Percentiles rank a stretch among this genome's conserved stretches.
Conservation (phyloP, 495 filamentous ascomycete genomes). For the Viridothelium virens region DNA sequence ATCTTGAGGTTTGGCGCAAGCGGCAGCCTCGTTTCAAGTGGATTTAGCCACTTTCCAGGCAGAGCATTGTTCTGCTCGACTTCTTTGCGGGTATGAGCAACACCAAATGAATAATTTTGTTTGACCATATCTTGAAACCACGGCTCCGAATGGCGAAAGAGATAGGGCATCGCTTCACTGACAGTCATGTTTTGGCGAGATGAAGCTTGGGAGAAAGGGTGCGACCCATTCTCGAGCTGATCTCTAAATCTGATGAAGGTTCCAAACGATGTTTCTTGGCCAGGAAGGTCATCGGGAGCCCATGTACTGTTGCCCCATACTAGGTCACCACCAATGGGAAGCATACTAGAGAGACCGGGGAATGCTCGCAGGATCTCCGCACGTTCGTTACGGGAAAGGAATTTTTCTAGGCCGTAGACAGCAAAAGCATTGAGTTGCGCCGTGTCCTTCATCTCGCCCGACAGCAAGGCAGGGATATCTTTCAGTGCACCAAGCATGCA, state of each 20-base stretch:
- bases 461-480: constrained; percentile 81
- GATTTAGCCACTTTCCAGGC: constrained; percentile 86
- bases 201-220: constrained; percentile 33
- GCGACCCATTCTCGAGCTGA: constrained; percentile 22
- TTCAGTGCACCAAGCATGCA: constrained; percentile 97
- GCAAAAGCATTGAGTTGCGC: constrained; percentile 96
- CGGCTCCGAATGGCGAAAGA: constrained; percentile 65
- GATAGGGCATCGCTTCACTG: constrained; percentile 64
- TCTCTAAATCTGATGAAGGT: constrained; percentile 81
- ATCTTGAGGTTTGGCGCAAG: constrained; percentile 87
- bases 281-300: constrained; percentile 80
- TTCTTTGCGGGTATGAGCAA: constrained; percentile 71
- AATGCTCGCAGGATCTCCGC: constrained; percentile 93
- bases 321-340: constrained; percentile 88
- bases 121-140: constrained; percentile 75
- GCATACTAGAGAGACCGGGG: constrained; percentile 93
- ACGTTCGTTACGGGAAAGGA: constrained; percentile 79
- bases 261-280: constrained; percentile 64
- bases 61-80: constrained; percentile 82
- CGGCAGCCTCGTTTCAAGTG: constrained; percentile 81
- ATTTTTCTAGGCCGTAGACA: constrained; percentile 94
- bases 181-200: constrained; percentile 70
- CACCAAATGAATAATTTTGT: constrained; percentile 74
- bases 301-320: constrained; percentile 88
- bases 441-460: constrained; percentile 96